phyloP scores from a whole-genome alignment of 305 asterid species.

The Plantago coronopus region DNA sequence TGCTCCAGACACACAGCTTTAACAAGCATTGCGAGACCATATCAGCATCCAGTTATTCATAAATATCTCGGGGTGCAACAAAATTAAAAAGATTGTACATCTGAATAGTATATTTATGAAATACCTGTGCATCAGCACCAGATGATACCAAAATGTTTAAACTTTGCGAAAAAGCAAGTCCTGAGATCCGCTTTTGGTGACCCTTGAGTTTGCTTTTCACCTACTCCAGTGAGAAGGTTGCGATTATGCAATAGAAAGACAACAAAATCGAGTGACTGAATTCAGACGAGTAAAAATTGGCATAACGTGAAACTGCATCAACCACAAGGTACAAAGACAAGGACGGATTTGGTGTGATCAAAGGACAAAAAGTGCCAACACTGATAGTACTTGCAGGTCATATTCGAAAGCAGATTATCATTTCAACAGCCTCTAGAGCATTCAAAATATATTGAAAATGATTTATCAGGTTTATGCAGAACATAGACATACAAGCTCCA shows the following conservation, averaged over 20 bases:
- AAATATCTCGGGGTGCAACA: slow-evolving; percentile 15
- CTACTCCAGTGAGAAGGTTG: slow-evolving; percentile 28
- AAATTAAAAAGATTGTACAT: background rate
- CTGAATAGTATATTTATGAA: slow-evolving; percentile 12
- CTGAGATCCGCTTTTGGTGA: slow-evolving; percentile 91
- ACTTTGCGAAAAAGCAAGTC: slow-evolving; percentile 92
- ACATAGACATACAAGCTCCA: background rate
- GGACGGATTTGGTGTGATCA: too few relatives aligned
- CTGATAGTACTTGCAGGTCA: too few relatives aligned
- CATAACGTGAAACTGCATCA: too few relatives aligned
- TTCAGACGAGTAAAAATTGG: too few relatives aligned
- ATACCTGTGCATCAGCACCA: slow-evolving; percentile 97
- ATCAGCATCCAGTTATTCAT: slow-evolving; percentile 5
- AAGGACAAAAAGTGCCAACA: too few relatives aligned
- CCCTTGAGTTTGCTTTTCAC: slow-evolving; percentile 96
- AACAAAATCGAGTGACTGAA: background rate
- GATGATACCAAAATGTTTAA: slow-evolving; percentile 87
- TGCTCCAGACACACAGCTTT: slow-evolving; percentile 85
- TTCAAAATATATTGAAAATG: too few relatives aligned
- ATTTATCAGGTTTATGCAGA: too few relatives aligned
- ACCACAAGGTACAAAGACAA: too few relatives aligned
- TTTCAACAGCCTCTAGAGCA: too few relatives aligned
- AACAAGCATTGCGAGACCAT: slow-evolving; percentile 19
- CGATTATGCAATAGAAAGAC: background rate
- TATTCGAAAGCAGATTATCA: too few relatives aligned